Percentiles rank a stretch among this genome's conserved stretches.
phyloP scores from a whole-genome alignment of 2,329 filamentous ascomycete species.

The Alternaria arbusti region DNA sequence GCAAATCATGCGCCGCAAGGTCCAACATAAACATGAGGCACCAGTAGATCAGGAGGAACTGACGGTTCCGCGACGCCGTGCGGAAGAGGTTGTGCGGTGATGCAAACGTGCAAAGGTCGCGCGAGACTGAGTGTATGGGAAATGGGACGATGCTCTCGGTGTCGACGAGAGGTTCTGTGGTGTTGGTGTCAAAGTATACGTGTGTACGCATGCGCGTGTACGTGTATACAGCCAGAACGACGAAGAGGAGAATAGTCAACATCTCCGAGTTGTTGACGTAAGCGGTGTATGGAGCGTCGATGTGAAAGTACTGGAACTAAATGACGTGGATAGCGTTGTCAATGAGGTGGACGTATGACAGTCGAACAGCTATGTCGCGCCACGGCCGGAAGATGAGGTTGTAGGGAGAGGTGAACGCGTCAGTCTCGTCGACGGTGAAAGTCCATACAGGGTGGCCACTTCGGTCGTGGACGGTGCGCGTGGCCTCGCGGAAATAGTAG shows the following conservation, averaged over 20 bases:
- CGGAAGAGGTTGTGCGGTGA: too few species aligned
- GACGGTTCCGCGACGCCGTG: too few species aligned
- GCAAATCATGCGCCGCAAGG: too few species aligned
- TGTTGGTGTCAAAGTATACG: neutral
- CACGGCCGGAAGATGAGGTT: neutral
- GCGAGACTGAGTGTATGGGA: neutral
- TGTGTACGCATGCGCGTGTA: neutral
- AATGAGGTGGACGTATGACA: neutral
- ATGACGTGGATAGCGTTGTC: neutral
- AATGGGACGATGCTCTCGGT: neutral
- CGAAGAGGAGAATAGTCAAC: neutral
- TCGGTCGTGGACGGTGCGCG: neutral
- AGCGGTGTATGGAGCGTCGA: neutral
- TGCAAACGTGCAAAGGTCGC: neutral
- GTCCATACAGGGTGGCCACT: neutral
- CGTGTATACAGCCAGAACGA: neutral
- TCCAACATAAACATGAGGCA: too few species aligned
- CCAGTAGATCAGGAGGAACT: too few species aligned
- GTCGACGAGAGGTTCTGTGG: neutral
- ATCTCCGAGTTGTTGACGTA: constrained; percentile 1
- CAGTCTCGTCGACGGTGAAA: neutral
- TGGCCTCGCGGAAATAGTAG: neutral
- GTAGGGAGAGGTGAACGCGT: neutral
- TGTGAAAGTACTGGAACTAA: neutral
- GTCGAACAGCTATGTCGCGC: neutral